phyloP scores from a whole-genome alignment of 768 basidiomycete species.

The Suillus placidus region DNA sequence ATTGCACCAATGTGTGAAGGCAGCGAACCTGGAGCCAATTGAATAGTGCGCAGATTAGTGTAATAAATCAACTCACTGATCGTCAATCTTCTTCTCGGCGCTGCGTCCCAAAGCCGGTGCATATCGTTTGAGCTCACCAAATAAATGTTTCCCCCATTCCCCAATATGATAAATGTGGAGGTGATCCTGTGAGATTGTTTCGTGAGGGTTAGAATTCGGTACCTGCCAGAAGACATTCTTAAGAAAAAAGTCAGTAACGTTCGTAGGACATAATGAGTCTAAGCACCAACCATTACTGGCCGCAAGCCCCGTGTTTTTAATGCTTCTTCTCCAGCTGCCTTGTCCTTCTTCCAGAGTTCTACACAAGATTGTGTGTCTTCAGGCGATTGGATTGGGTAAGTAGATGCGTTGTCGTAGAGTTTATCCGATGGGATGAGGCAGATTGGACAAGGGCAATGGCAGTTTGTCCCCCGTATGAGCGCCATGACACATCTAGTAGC shows the following conservation, averaged over 20 bases:
- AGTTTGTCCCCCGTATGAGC: conserved; percentile 32
- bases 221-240: conserved; percentile 46
- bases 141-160: conserved; percentile 37
- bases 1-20: conserved; percentile 35
- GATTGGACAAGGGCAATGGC: conserved; percentile 38
- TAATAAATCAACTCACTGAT: conserved; percentile 24
- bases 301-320: conserved; percentile 20
- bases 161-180: conserved; percentile 42
- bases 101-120: conserved; percentile 16
- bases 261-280: conserved; percentile 29
- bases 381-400: conserved; percentile 12
- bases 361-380: conserved; percentile 17
- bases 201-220: conserved; percentile 35
- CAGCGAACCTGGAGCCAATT: conserved; percentile 23
- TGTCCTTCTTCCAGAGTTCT: conserved; percentile 20
- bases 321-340: conserved; percentile 17
- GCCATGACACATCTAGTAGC: conserved; percentile 39
- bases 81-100: conserved; percentile 9
- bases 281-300: conserved; percentile 31
- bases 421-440: conserved; percentile 37
- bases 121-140: conserved; percentile 15
- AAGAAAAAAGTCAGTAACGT: no score
- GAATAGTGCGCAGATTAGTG: not conserved
- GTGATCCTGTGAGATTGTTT: conserved; percentile 39
- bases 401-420: conserved; percentile 21